Conservation (phyloP, 2,329 filamentous ascomycete genomes). For the Fusarium musae region DNA sequence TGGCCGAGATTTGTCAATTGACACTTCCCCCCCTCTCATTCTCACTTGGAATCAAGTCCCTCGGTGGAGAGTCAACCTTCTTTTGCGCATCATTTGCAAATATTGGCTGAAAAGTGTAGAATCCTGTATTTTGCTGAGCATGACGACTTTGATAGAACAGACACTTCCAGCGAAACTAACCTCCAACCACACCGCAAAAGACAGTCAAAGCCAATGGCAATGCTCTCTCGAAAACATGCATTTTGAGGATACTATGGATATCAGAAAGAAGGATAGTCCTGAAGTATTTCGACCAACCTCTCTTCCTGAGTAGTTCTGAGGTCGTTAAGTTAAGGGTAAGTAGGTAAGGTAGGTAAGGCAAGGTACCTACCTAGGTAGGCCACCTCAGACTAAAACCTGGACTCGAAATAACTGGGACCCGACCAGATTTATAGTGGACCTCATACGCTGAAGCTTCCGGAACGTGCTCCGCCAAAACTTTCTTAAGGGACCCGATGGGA, state of each 20-base stretch:
- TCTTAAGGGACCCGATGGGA: neutral
- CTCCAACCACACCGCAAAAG: slow-evolving; percentile 52
- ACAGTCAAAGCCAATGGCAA: slow-evolving; percentile 51
- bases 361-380: neutral
- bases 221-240: slow-evolving; percentile 51
- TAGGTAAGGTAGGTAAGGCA: too few relatives aligned
- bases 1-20: neutral
- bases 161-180: slow-evolving; percentile 40
- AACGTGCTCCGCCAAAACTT: slow-evolving; percentile 19
- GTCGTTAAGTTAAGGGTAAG: slow-evolving; percentile 1
- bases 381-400: neutral
- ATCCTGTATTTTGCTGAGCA: slow-evolving; percentile 42
- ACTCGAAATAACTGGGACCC: slow-evolving; percentile 9
- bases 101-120: slow-evolving; percentile 53
- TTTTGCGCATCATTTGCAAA: slow-evolving; percentile 42
- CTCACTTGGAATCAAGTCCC: neutral
- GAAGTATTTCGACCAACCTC: neutral
- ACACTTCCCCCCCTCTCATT: neutral
- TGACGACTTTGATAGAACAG: neutral
- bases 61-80: slow-evolving; percentile 15
- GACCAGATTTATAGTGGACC: slow-evolving; percentile 13
- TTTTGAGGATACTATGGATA: slow-evolving; percentile 14
- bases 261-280: neutral
- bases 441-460: slow-evolving; percentile 6
- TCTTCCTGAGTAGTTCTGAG: neutral